These are phyloP conservation scores for Russula virescens DNA, from an alignment of 768 basidiomycete species.

Conservation along the genomic window DNA sequence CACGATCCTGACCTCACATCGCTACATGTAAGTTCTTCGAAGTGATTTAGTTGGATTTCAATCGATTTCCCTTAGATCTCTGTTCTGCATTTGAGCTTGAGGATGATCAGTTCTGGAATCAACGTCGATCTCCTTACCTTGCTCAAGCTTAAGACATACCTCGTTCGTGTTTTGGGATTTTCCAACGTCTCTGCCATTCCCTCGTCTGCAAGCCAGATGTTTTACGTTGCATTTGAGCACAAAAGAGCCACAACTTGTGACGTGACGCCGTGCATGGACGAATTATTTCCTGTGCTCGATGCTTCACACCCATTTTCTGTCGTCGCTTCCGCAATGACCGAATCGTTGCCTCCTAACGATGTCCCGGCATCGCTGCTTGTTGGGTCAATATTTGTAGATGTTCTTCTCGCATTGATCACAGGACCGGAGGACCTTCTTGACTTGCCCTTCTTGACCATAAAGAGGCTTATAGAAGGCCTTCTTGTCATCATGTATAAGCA, in stretches of 20 bases:
- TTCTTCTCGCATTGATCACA: slow-evolving; percentile 47
- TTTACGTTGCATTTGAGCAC: slow-evolving; percentile 51
- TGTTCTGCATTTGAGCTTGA: slow-evolving; percentile 50
- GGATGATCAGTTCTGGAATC: slow-evolving; percentile 63
- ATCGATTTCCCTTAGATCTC: slow-evolving; percentile 40
- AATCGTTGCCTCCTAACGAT: slow-evolving; percentile 37
- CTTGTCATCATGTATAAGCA: slow-evolving; percentile 69
- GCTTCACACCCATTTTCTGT: slow-evolving; percentile 46
- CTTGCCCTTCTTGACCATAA: slow-evolving; percentile 52
- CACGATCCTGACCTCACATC: slow-evolving; percentile 44
- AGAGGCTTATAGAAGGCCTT: slow-evolving; percentile 56
- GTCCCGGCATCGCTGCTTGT: slow-evolving; percentile 42
- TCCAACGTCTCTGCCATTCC: slow-evolving; percentile 43
- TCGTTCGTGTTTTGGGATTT: slow-evolving; percentile 52
- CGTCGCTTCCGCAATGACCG: slow-evolving; percentile 42
- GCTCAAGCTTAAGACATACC: slow-evolving; percentile 51
- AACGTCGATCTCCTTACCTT: slow-evolving; percentile 45
- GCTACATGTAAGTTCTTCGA: slow-evolving; percentile 38
- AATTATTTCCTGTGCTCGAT: slow-evolving; percentile 55
- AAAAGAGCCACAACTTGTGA: slow-evolving; percentile 38
- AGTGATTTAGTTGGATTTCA: not conserved
- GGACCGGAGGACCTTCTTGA: slow-evolving; percentile 40
- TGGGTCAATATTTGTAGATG: slow-evolving; percentile 60
- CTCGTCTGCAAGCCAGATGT: slow-evolving; percentile 42
- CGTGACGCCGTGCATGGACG: slow-evolving; percentile 52